Base-by-base conservation (phyloP, 331 rosid species). In the Cydonia oblonga region DNA sequence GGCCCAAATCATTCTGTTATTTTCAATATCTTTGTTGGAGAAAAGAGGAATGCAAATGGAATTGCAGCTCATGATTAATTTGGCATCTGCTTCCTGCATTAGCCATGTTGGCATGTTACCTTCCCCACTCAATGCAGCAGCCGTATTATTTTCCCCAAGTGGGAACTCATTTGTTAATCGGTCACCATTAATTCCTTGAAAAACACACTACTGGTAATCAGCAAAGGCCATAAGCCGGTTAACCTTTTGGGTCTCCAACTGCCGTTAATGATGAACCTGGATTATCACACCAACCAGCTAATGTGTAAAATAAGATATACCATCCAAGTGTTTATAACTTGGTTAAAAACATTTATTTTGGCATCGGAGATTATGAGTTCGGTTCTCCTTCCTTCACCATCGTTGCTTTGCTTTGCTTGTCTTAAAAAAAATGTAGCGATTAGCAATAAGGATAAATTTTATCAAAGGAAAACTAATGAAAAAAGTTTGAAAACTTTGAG, bases 211-310 rank as follows among this genome's bases (percentile, higher is more conserved):
- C 63, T 12, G 19, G 29, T 1, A 54, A 10, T 59, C 9, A 28
- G 66, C 12, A 51, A 69, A 19, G 28, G 40, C 59, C 72, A 46
- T 32, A 70, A 53, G 30, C 64, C 51, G 14, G 4, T 20, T n/a
- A 18, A 23, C 24, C 12, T 11, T 38, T 59, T 58, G 18, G 56
- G 57, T 25, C 2, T 58, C 58, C 57, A 18, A 71, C 67, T 11
- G 72, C 28, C 59, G 5, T 58, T 38, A 33, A 74, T 63, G 61
- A 79, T 74, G 72, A 65, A 63, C 62, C 70, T 69, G 62, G 79
- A 46, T 38, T 69, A 56, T 28, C 75, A 56, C 76, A 58, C 76
- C 76, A 29, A 32, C 66, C 33, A 56, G 7, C 12, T 49, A 13
- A 46, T 69, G 20, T 60, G 71, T 63, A 7, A 13, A 52, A 14